Conservation (phyloP, 1,284 basidiomycete species). For the Papiliotrema laurentii region DNA sequence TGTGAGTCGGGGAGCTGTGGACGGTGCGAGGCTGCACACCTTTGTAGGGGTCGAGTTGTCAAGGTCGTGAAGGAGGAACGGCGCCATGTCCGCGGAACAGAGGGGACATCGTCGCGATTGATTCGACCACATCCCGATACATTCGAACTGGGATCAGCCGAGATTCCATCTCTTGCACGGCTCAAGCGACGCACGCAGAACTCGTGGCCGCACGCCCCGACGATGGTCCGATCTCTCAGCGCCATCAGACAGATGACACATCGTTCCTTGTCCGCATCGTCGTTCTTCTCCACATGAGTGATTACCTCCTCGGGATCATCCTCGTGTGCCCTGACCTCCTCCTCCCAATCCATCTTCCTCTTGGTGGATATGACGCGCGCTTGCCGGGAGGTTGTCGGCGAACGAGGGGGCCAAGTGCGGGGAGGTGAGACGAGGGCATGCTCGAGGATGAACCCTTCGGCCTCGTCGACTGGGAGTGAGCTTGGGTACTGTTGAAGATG, state of each 20-base stretch:
- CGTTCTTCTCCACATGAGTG: not conserved
- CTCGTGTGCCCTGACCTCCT: conserved; percentile 18
- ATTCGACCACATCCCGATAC: conserved; percentile 77
- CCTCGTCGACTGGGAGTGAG: conserved; percentile 29
- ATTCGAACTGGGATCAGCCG: conserved; percentile 63
- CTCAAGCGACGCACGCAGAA: conserved; percentile 55
- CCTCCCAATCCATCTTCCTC: conserved; percentile 37
- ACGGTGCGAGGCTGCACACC: too few species aligned
- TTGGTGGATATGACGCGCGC: conserved; percentile 12
- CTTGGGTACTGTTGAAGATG: not conserved
- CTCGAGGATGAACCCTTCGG: conserved; percentile 35
- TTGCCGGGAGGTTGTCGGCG: conserved; percentile 11
- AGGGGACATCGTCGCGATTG: conserved; percentile 62
- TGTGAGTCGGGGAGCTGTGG: not conserved
- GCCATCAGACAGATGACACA: conserved; percentile 69
- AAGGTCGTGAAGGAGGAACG: conserved; percentile 69
- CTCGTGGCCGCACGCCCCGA: conserved; percentile 72
- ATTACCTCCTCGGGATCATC: conserved; percentile 13
- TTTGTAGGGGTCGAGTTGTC: conserved; percentile 38
- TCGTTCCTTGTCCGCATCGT: conserved; percentile 24
- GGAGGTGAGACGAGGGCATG: conserved; percentile 33
- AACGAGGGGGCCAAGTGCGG: conserved; percentile 28
- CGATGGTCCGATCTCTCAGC: conserved; percentile 68
- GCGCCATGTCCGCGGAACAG: conserved; percentile 67
- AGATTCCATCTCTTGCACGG: too few species aligned